These are phyloP conservation scores for Lachancea dasiensis DNA, from an alignment of 805 yeast species.

Conservation along the genomic window DNA sequence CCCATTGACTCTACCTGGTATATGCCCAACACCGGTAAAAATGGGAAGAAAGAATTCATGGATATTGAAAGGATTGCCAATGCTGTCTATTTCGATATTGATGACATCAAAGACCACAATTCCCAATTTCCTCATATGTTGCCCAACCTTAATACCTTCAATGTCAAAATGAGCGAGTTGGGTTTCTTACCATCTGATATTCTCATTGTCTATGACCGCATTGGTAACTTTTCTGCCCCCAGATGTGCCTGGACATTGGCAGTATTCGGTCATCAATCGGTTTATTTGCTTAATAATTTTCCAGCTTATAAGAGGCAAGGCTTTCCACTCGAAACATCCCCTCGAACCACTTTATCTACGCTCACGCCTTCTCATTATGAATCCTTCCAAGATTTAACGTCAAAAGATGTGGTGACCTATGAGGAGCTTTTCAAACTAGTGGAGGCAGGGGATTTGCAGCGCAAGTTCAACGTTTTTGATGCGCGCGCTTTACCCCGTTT, in stretches of 20 bases:
- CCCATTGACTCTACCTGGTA: constrained; percentile 92
- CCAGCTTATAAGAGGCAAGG: constrained; percentile 43
- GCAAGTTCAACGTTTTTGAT: constrained; percentile 57
- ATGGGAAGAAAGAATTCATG: constrained; percentile 53
- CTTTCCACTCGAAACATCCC: constrained; percentile 39
- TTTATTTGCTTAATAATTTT: constrained; percentile 67
- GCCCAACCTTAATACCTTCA: constrained; percentile 56
- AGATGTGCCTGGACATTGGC: constrained; percentile 89
- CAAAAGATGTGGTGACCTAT: constrained; percentile 52
- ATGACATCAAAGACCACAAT: constrained; percentile 49
- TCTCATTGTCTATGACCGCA: constrained; percentile 77
- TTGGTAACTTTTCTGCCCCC: constrained; percentile 82
- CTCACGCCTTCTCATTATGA: constrained; percentile 31
- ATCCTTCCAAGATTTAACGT: constrained; percentile 33
- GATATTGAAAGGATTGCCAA: constrained; percentile 52
- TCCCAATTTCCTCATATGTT: constrained; percentile 88
- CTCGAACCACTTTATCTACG: constrained; percentile 13
- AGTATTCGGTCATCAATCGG: constrained; percentile 68
- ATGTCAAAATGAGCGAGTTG: constrained; percentile 43
- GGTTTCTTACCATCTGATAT: constrained; percentile 54
- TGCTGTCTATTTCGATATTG: constrained; percentile 75
- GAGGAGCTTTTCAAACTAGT: constrained; percentile 64
- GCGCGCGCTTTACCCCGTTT: constrained; percentile 77
- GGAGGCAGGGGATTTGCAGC: constrained; percentile 37
- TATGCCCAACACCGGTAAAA: constrained; percentile 66